Evolutionary conservation across 2,329 filamentous ascomycete genomes (phyloP), one percentile per base, ranked within the genome.

Genomic region (Clonostachys rhizophaga): DNA sequence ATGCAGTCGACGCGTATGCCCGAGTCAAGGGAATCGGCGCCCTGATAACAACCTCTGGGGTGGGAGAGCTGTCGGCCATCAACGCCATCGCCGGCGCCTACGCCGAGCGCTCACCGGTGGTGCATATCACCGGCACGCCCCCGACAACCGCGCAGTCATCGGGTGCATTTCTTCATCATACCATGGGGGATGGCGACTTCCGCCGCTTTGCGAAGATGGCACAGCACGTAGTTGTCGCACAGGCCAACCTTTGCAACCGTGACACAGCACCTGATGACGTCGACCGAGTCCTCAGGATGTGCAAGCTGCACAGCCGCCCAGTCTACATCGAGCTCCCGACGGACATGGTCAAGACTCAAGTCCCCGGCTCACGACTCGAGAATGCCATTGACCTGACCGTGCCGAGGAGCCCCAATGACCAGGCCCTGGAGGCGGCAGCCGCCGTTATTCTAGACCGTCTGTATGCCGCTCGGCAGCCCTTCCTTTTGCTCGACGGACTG

Each of bases 71-170:
- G 40, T 81, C 78, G 5, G 78, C 78, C 6, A 69, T 82, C 56
- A 82, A 83, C 54, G 79, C 74, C 35, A 72, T 81, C 52, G 79
- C 77, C 3, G 80, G 79, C 2, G 75, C 78, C 5, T 82, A 76
- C 55, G 71, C 78, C 10, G 80, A 83, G 60, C 68, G 69, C 33
- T 75, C 75, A 0, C 69, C 76, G 0, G 71, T 83, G 17, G 71
- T 83, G 11, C 79, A 83, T 53, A 74, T 83, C 40, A 78, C 82
- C 18, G 79, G 79, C 3, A 74, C 73, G 1, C 76, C 78, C 9
- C 60, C 63, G 3, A 65, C 71, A 3, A 50, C 55, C 9, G 63
- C 68, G 4, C 76, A 79, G 50, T 64, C 70, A 10, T 55, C 60
- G 3, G 65, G 72, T 5, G 56, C 64, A 11, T 50, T 70, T 43